Evolutionary conservation across 2,329 filamentous ascomycete genomes (phyloP), one percentile per base, ranked within the genome.

Genomic region (Lecanosticta acicola): DNA sequence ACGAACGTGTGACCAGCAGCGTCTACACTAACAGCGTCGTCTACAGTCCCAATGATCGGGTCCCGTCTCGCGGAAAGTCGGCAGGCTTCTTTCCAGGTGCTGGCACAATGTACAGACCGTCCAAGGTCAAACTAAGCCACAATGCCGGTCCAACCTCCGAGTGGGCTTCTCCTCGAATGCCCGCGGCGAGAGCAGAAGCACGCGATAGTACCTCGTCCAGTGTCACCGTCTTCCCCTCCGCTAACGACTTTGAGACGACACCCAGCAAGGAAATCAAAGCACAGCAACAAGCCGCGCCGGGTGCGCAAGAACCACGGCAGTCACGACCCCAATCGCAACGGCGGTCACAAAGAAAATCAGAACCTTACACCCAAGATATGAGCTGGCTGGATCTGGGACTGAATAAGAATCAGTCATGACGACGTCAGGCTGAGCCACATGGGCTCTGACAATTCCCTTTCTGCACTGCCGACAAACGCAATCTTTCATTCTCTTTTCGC

Each of bases 371-470:
- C 33, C 54, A 45, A 26, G 85, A 89, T 64, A 86, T 89, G 83
- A 87, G 83, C 67, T 90, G 85, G 85, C 68, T 90, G 53, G 88
- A 89, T 60, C 72, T 89, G 19, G 39, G 26, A 17, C 39, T 41
- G 39, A 32, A 19, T 41, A 41, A 34, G 39, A 41, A 21, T 19
- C 39, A 41, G 39, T 20, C 26, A 34, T 41, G 11, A 34, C n/a
- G n/a, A n/a, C 33, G 17, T 19, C 16, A 9, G 5, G 35, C 9
- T 19, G 18, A 37, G 35, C 35, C 16, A 17, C n/a, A 7, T 5
- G 11, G 24, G 24, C 24, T 29, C 24, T 7, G 5, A 29, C 24
- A 11, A 29, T 29, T 29, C 24, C n/a, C n/a, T 29, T 29, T 29
- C 24, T 29, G 24, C 7, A 29, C 5, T 11, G 11, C 11, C 24